A percentile compares a stretch with the other conserved stretches of the same genome.
Conservation (phyloP, 805 yeast genomes). For the Suhomyces sp. region DNA sequence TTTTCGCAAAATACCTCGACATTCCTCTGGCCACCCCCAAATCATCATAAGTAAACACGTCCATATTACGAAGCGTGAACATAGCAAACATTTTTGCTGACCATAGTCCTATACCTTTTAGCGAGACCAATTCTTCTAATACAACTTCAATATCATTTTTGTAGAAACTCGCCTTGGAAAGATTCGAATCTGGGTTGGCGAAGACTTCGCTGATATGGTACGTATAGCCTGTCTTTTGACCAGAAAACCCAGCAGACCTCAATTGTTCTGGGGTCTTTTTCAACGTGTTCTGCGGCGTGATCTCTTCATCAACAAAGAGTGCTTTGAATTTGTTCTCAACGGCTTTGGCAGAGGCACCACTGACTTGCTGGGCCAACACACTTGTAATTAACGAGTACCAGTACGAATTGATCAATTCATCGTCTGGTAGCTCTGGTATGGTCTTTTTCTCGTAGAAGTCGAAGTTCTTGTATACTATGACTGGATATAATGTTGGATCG, state of each 20-base stretch:
- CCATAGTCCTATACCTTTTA: slow-evolving; percentile 84
- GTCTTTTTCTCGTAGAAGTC: slow-evolving; percentile 16
- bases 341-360: slow-evolving; percentile 77
- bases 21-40: slow-evolving; percentile 84
- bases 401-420: slow-evolving; percentile 26
- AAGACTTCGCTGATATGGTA: slow-evolving; percentile 55
- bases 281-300: slow-evolving; percentile 52
- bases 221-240: slow-evolving; percentile 64
- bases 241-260: slow-evolving; percentile 66
- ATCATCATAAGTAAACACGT: slow-evolving; percentile 77
- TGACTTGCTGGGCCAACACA: slow-evolving; percentile 71
- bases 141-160: slow-evolving; percentile 45
- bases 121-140: slow-evolving; percentile 44
- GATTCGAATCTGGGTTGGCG: slow-evolving; percentile 33
- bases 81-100: slow-evolving; percentile 83
- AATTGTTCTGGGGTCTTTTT: slow-evolving; percentile 46
- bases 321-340: slow-evolving; percentile 50
- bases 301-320: slow-evolving; percentile 37
- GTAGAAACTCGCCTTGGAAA: slow-evolving; percentile 39
- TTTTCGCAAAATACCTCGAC: slow-evolving; percentile 55
- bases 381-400: slow-evolving; percentile 39
- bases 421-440: slow-evolving; percentile 1
- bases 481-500: slow-evolving; percentile 38
- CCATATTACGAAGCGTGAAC: slow-evolving; percentile 63
- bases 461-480: slow-evolving; percentile 30